phyloP scores from a whole-genome alignment of 2,329 filamentous ascomycete species.

The Fulvia fulva region DNA sequence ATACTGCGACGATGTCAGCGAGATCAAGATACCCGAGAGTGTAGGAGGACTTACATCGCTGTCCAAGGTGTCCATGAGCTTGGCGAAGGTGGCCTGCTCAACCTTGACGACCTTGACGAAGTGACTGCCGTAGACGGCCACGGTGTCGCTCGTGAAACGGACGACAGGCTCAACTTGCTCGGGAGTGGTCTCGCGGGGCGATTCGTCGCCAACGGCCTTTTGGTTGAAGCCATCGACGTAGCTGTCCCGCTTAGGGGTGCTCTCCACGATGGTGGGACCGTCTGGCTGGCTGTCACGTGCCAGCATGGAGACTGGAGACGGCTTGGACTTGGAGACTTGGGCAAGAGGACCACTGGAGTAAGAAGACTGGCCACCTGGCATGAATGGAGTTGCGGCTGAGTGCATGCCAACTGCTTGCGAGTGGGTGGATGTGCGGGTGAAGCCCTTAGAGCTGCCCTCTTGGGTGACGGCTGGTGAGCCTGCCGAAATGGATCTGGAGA shows the following conservation, averaged over 20 bases:
- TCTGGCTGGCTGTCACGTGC: slow-evolving; percentile 1
- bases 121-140: slow-evolving; percentile 18
- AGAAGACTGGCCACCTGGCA: background rate
- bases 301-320: slow-evolving; percentile 1
- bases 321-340: background rate
- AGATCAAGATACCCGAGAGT: background rate
- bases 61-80: slow-evolving; percentile 1
- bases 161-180: background rate
- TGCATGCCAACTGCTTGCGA: background rate
- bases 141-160: slow-evolving; percentile 26
- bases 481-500: background rate
- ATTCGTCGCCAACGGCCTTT: background rate
- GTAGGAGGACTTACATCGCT: slow-evolving; percentile 16
- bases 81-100: background rate
- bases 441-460: background rate
- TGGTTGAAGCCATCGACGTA: background rate
- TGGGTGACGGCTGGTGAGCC: background rate
- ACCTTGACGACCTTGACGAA: slow-evolving; percentile 20
- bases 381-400: background rate
- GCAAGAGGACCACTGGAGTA: background rate
- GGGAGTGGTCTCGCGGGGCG: background rate
- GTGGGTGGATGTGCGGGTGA: background rate
- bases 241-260: background rate
- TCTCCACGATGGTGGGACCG: slow-evolving; percentile 1
- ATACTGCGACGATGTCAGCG: slow-evolving; percentile 21